These are phyloP conservation scores for Lentinula sp. DNA, from an alignment of 768 basidiomycete genomes.

Conservation along the genomic window DNA sequence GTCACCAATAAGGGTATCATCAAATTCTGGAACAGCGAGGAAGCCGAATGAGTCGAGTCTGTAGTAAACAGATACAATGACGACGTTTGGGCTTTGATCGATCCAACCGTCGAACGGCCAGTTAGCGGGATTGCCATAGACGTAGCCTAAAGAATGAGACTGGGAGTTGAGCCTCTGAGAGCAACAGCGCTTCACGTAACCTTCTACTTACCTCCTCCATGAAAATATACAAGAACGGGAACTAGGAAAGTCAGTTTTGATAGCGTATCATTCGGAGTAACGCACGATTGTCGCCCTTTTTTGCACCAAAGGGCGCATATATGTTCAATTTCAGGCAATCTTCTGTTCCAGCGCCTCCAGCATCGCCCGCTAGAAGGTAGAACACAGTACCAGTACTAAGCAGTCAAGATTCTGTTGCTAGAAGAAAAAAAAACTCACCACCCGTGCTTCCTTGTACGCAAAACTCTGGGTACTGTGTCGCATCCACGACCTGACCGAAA, in stretches of 20 bases:
- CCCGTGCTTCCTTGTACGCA: constrained; percentile 55
- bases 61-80: constrained; percentile 64
- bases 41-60: constrained; percentile 61
- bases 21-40: constrained; percentile 44
- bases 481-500: constrained; percentile 38
- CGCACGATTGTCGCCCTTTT: constrained; percentile 41
- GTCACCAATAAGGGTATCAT: constrained; percentile 32
- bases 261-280: neutral
- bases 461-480: constrained; percentile 47
- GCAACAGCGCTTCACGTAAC: neutral
- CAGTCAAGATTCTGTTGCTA: neutral
- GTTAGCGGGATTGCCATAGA: constrained; percentile 54
- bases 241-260: constrained; percentile 15
- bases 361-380: constrained; percentile 35
- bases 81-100: constrained; percentile 53
- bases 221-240: constrained; percentile 40
- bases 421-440: constrained; percentile 19
- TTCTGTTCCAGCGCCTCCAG: constrained; percentile 60
- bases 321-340: constrained; percentile 67
- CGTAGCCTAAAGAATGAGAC: constrained; percentile 33
- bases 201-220: constrained; percentile 33
- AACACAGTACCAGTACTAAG: neutral
- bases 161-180: neutral
- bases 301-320: constrained; percentile 46
- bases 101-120: constrained; percentile 68